phyloP scores from a whole-genome alignment of 768 basidiomycete genomes.

The Pleurotus ostreatus region DNA sequence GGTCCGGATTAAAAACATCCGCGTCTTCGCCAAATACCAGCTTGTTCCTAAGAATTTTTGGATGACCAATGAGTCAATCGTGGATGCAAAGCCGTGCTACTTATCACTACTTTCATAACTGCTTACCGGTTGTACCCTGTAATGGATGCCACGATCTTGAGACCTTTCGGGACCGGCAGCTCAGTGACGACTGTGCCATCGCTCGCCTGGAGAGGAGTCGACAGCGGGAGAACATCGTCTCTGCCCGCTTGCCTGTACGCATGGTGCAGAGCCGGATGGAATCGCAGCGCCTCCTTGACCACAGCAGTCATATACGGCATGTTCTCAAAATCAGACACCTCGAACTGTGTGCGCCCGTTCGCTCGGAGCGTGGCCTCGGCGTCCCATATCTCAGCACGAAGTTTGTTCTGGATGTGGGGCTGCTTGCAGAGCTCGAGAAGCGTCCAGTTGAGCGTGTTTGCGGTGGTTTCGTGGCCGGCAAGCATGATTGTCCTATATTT shows the following conservation, averaged over 20 bases:
- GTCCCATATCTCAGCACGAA: conserved; percentile 13
- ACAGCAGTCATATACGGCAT: conserved; percentile 35
- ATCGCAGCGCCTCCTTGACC: conserved; percentile 27
- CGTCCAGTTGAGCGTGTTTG: conserved; percentile 21
- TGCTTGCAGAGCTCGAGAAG: conserved; percentile 24
- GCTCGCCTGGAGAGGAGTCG: conserved; percentile 33
- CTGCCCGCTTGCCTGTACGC: conserved; percentile 10
- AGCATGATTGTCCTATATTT: conserved; percentile 10
- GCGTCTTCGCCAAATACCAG: conserved; percentile 39
- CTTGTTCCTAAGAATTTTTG: conserved; percentile 17
- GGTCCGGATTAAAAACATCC: conserved; percentile 33
- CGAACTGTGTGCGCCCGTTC: conserved; percentile 35
- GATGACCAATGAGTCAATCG: background rate
- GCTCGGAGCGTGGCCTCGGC: conserved; percentile 18
- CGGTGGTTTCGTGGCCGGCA: conserved; percentile 17
- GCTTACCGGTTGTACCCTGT: conserved; percentile 9
- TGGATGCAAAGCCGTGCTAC: too few species aligned
- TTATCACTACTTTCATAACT: too few species aligned
- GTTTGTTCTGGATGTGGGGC: conserved; percentile 25
- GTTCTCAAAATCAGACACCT: conserved; percentile 38
- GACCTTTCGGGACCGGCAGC: conserved; percentile 36
- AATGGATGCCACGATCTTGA: conserved; percentile 35
- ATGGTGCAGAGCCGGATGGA: conserved; percentile 20
- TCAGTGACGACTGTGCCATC: conserved; percentile 30
- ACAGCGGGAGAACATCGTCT: conserved; percentile 34